phyloP scores from a whole-genome alignment of 345 rosid species.

The Pistacia integerrima region DNA sequence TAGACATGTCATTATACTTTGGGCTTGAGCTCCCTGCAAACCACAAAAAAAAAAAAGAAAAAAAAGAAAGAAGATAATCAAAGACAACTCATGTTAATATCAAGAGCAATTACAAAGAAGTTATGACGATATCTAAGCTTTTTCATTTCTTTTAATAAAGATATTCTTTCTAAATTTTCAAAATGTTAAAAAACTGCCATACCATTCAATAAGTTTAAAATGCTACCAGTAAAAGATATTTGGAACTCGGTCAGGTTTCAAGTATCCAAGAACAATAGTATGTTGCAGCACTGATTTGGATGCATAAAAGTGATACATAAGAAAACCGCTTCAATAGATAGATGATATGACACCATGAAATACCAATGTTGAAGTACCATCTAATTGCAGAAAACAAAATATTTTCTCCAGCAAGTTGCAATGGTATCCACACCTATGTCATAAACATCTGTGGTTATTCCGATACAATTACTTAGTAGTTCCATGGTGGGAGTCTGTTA shows the following conservation, averaged over 20 bases:
- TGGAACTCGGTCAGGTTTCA: background rate
- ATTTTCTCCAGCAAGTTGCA: background rate
- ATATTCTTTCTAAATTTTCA: background rate
- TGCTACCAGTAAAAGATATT: background rate
- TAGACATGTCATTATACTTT: slow-evolving; percentile 40
- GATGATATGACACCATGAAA: background rate
- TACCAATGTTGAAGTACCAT: background rate
- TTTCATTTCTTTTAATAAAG: no score
- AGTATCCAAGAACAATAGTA: background rate
- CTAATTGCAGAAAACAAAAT: background rate
- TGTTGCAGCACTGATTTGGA: background rate
- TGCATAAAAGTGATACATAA: background rate
- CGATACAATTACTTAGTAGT: background rate
- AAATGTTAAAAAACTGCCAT: background rate
- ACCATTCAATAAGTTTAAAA: background rate
- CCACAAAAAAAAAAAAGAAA: background rate
- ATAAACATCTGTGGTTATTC: background rate
- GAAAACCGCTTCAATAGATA: background rate
- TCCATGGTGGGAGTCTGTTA: background rate
- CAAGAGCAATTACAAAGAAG: no score
- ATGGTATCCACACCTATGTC: background rate
- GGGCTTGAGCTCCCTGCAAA: slow-evolving; percentile 57
- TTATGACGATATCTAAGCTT: no score
- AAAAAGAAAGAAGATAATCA: background rate
- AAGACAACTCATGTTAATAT: no score